phyloP scores from a whole-genome alignment of 2,329 filamentous ascomycete species.

The Fusarium penzigii region DNA sequence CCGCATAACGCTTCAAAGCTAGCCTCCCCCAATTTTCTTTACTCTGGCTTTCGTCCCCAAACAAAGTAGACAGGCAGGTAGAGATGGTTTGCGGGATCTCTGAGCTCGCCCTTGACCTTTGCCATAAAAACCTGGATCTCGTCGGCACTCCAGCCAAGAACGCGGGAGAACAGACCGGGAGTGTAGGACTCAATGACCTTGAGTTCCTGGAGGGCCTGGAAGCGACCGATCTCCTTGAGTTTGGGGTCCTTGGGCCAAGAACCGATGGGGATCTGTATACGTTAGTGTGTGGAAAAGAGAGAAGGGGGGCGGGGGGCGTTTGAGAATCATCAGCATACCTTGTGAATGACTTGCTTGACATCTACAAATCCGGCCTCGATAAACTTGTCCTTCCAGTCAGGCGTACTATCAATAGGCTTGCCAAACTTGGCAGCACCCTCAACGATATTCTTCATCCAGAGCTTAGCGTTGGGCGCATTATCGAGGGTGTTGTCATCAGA shows the following conservation, averaged over 20 bases:
- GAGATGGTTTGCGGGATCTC: conserved; percentile 15
- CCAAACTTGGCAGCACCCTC: conserved; percentile 1
- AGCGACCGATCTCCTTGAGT: conserved; percentile 7
- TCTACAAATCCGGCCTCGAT: conserved; percentile 7
- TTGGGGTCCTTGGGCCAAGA: conserved; percentile 3
- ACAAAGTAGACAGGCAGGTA: conserved; percentile 19
- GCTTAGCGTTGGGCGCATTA: neutral
- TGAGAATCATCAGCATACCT: too few relatives aligned
- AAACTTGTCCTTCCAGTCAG: neutral
- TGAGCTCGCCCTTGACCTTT: conserved; percentile 17
- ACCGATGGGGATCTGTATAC: conserved; percentile 3
- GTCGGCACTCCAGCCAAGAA: conserved; percentile 14
- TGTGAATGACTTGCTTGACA: conserved; percentile 6
- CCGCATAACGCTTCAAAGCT: too few relatives aligned
- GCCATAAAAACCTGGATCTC: conserved; percentile 19
- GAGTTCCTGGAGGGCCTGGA: conserved; percentile 6
- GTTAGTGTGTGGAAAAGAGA: too few relatives aligned
- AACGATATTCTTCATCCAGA: neutral
- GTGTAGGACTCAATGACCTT: conserved; percentile 16
- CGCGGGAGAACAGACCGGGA: conserved; percentile 8
- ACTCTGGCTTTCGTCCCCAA: conserved; percentile 14
- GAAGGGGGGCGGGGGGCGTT: too few relatives aligned
- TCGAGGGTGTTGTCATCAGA: conserved; percentile 10
- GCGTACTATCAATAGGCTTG: neutral
- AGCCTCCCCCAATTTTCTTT: too few relatives aligned